Conservation (phyloP, 306 rosid species). For the Quillaja saponaria region DNA sequence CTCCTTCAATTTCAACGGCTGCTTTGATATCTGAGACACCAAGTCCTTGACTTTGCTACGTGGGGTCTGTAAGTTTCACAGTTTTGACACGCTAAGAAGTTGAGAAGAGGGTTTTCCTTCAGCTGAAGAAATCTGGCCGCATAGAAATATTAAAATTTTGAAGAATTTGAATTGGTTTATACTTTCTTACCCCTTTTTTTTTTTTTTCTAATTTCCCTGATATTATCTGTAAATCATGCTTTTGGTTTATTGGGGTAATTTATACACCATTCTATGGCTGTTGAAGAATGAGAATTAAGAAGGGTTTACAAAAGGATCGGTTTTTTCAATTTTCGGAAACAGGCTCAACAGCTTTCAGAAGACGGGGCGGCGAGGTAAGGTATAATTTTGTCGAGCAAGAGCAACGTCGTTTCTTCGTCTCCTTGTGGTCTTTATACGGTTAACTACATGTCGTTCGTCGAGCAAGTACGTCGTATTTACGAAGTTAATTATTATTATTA, state of each 20-base stretch:
- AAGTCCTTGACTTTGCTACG: constrained; percentile 19
- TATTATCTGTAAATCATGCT: constrained; percentile 27
- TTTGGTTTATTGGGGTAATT: constrained; percentile 16
- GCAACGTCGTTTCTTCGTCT: background rate
- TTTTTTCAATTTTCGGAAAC: no score
- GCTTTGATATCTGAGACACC: constrained; percentile 20
- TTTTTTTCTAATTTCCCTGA: constrained; percentile 2
- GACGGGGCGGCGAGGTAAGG: constrained; percentile 26
- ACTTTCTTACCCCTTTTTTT: constrained; percentile 43
- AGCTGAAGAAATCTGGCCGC: no score
- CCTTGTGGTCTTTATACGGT: background rate
- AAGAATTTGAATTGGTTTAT: background rate
- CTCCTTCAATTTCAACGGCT: constrained; percentile 29
- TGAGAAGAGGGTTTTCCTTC: background rate
- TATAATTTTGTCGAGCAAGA: background rate
- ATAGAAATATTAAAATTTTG: background rate
- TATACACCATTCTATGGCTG: background rate
- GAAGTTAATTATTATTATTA: no score
- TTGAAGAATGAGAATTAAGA: constrained; percentile 10
- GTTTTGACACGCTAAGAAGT: constrained; percentile 4
- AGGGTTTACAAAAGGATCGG: constrained; percentile 9
- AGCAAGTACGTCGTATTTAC: no score
- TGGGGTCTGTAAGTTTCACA: constrained; percentile 15
- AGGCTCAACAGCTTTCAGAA: constrained; percentile 7
- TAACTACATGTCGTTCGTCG: no score